These are phyloP conservation scores for Brassica incana DNA, from an alignment of 345 rosid species.

Conservation along the genomic window DNA sequence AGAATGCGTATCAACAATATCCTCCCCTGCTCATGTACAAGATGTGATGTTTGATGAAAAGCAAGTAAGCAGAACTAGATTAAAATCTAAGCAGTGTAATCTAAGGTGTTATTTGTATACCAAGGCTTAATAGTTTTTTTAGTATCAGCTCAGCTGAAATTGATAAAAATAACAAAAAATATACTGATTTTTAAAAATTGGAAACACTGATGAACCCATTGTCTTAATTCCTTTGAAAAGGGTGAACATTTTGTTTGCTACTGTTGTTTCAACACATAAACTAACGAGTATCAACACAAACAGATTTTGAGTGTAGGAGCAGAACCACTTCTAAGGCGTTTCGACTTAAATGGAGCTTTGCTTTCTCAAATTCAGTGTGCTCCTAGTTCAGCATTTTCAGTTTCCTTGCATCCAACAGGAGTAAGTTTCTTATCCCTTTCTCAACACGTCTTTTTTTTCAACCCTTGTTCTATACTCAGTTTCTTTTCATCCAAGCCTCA, in stretches of 20 bases:
- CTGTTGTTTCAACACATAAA: neutral
- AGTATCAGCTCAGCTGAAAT: neutral
- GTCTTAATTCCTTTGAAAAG: neutral
- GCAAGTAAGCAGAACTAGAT: conserved; percentile 55
- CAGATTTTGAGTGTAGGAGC: conserved; percentile 92
- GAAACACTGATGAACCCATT: neutral
- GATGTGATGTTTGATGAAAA: conserved; percentile 74
- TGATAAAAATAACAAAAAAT: neutral
- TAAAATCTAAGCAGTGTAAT: neutral
- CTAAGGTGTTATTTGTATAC: neutral
- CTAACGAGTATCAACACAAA: conserved; percentile 26
- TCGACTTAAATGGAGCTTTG: conserved; percentile 65
- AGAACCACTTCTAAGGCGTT: conserved; percentile 71
- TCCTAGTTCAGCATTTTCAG: conserved; percentile 77
- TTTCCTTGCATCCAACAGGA: conserved; percentile 72
- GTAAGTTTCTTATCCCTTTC: conserved; percentile 45
- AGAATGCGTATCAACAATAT: conserved; percentile 67
- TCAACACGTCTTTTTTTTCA: neutral
- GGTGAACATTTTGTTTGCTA: neutral
- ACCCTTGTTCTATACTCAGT: neutral
- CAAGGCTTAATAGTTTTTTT: neutral
- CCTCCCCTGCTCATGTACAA: conserved; percentile 53
- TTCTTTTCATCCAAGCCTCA: neutral
- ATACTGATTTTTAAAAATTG: neutral
- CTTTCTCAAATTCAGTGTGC: conserved; percentile 87